A percentile compares a stretch with the other conserved stretches of the same genome.
phyloP scores from a whole-genome alignment of 1,139 yeast genomes.

The Saccharomyces hybrid region DNA sequence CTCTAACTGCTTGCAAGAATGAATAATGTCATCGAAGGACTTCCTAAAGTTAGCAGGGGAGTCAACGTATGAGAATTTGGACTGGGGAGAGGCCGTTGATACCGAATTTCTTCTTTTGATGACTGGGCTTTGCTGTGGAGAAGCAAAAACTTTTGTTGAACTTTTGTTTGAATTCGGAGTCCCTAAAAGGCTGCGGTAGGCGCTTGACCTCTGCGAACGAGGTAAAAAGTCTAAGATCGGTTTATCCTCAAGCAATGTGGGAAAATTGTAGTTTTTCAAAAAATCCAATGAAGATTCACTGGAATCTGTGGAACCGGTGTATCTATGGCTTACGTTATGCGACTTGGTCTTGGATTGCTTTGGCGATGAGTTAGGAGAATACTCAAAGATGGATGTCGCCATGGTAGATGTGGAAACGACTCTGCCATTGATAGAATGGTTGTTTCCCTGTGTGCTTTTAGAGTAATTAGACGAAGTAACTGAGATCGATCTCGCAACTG shows the following conservation, averaged over 20 bases:
- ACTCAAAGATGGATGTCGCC: constrained; percentile 27
- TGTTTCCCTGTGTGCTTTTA: constrained; percentile 6
- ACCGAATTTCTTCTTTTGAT: not conserved
- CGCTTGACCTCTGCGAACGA: not conserved
- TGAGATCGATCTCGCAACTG: constrained; percentile 18
- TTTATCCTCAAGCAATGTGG: constrained; percentile 23
- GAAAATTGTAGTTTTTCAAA: constrained; percentile 25
- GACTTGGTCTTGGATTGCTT: not conserved
- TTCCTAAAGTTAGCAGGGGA: not conserved
- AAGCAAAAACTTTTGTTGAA: not conserved
- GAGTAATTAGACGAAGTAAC: constrained; percentile 21
- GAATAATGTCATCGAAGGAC: not conserved
- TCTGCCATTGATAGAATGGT: constrained; percentile 15
- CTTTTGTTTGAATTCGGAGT: not conserved
- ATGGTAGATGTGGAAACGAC: constrained; percentile 27
- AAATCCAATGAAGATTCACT: constrained; percentile 22
- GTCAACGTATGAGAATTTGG: not conserved
- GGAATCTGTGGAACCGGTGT: constrained; percentile 11
- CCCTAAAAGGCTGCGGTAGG: not conserved
- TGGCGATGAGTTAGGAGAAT: constrained; percentile 13
- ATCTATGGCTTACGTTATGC: not conserved
- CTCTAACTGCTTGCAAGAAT: not conserved
- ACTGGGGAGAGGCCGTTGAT: not conserved
- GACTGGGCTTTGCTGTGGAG: not conserved
- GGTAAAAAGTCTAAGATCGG: not conserved